Evolutionary conservation across 306 rosid genomes (phyloP).

Genomic region (Trifolium pratense): DNA sequence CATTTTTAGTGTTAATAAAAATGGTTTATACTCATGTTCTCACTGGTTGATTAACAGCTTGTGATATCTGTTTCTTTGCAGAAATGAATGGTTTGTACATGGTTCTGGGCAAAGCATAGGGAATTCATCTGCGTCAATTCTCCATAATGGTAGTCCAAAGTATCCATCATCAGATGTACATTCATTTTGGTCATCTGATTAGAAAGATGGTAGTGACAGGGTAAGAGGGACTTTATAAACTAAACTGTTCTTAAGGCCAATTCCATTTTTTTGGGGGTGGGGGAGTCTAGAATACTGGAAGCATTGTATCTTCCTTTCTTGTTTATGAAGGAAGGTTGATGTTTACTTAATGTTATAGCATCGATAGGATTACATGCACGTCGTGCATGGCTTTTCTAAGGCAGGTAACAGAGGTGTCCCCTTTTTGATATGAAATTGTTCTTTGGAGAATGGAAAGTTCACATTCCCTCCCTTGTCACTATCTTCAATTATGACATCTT

Average conservation of each 20-base stretch:
- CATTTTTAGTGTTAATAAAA: background rate
- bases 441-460: constrained; percentile 28
- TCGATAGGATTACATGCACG: constrained; percentile 53
- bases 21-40: background rate
- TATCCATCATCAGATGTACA: constrained; percentile 70
- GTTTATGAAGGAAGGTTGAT: constrained; percentile 58
- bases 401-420: constrained; percentile 36
- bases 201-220: constrained; percentile 46
- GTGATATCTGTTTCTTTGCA: constrained; percentile 48
- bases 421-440: constrained; percentile 16
- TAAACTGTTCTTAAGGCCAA: constrained; percentile 58
- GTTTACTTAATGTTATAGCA: constrained; percentile 49
- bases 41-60: constrained; percentile 18
- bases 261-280: constrained; percentile 42
- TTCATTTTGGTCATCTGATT: constrained; percentile 77
- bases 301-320: constrained; percentile 70
- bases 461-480: constrained; percentile 21
- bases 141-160: constrained; percentile 59
- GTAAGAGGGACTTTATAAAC: constrained; percentile 48
- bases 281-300: constrained; percentile 55
- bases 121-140: constrained; percentile 57
- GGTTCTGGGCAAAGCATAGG: constrained; percentile 64
- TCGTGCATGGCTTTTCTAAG: constrained; percentile 48
- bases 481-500: constrained; percentile 23
- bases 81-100: constrained; percentile 69